These are phyloP conservation scores for Protomyces macrosporus DNA, from an alignment of 1,139 yeast genomes.

Conservation along the genomic window DNA sequence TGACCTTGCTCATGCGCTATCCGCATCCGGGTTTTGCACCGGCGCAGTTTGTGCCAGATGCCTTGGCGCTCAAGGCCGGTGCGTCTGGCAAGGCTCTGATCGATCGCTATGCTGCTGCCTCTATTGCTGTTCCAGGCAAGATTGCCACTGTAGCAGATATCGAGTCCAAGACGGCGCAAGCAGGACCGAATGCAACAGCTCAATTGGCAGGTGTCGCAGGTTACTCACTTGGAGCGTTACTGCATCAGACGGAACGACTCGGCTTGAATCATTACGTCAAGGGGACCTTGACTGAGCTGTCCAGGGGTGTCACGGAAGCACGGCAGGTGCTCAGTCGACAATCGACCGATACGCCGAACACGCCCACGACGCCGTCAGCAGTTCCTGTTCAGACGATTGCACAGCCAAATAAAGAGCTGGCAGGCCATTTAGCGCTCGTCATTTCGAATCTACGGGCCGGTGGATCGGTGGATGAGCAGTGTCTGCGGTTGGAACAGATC, in stretches of 20 bases:
- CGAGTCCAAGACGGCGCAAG: background rate
- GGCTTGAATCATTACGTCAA: slow-evolving; percentile 16
- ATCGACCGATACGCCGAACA: background rate
- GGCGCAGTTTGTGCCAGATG: slow-evolving; percentile 36
- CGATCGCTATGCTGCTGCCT: slow-evolving; percentile 34
- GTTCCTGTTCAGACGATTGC: background rate
- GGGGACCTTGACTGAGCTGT: slow-evolving; percentile 15
- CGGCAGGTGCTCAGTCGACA: slow-evolving; percentile 9
- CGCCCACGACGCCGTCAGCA: background rate
- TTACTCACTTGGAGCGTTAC: slow-evolving; percentile 1
- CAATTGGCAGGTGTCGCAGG: slow-evolving; percentile 29
- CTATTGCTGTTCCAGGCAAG: slow-evolving; percentile 13
- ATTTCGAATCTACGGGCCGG: slow-evolving; percentile 19
- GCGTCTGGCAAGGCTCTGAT: slow-evolving; percentile 35
- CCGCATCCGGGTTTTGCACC: slow-evolving; percentile 34
- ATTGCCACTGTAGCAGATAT: no score
- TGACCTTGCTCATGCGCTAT: slow-evolving; percentile 38
- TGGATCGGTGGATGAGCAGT: slow-evolving; percentile 1
- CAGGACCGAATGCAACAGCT: slow-evolving; percentile 9
- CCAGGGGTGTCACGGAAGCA: slow-evolving; percentile 11
- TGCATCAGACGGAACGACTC: slow-evolving; percentile 18
- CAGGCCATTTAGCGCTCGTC: slow-evolving; percentile 5
- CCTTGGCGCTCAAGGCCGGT: slow-evolving; percentile 32
- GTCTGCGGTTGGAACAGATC: slow-evolving; percentile 5
- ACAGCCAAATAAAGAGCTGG: slow-evolving; percentile 13